Evolutionary conservation across 306 rosid genomes (phyloP).

Genomic region (Cicer judaicum): DNA sequence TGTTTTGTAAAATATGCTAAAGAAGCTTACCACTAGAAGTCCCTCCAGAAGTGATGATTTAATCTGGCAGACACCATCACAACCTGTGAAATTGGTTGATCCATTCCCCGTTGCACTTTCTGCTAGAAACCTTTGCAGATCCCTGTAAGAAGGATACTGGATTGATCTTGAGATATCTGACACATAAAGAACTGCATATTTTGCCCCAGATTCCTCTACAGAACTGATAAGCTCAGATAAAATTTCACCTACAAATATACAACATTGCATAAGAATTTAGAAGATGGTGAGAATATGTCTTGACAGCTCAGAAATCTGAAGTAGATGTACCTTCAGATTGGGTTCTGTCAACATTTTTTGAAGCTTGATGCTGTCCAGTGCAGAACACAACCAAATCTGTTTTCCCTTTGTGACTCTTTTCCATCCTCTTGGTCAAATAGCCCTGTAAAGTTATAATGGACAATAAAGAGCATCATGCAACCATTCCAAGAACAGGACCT

Average conservation of each 20-base stretch:
- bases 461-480: slow-evolving; percentile 46
- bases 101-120: slow-evolving; percentile 63
- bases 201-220: slow-evolving; percentile 78
- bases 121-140: slow-evolving; percentile 78
- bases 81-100: slow-evolving; percentile 52
- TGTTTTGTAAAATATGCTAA: slow-evolving; percentile 28
- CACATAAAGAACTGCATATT: slow-evolving; percentile 83
- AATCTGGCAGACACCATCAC: slow-evolving; percentile 84
- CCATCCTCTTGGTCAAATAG: slow-evolving; percentile 69
- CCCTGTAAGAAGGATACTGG: slow-evolving; percentile 68
- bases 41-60: slow-evolving; percentile 97
- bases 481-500: slow-evolving; percentile 42
- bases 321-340: slow-evolving; percentile 71
- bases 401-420: slow-evolving; percentile 58
- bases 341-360: slow-evolving; percentile 48
- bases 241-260: slow-evolving; percentile 62
- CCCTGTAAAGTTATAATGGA: slow-evolving; percentile 57
- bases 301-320: slow-evolving; percentile 30
- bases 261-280: slow-evolving; percentile 37
- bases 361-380: slow-evolving; percentile 57
- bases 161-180: slow-evolving; percentile 72
- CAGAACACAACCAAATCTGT: slow-evolving; percentile 81
- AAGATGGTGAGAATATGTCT: slow-evolving; percentile 39
- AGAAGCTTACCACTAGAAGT: slow-evolving; percentile 76
- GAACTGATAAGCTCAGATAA: slow-evolving; percentile 68